Conservation (phyloP, 805 yeast genomes). For the Helenozyma baotianmanensis region DNA sequence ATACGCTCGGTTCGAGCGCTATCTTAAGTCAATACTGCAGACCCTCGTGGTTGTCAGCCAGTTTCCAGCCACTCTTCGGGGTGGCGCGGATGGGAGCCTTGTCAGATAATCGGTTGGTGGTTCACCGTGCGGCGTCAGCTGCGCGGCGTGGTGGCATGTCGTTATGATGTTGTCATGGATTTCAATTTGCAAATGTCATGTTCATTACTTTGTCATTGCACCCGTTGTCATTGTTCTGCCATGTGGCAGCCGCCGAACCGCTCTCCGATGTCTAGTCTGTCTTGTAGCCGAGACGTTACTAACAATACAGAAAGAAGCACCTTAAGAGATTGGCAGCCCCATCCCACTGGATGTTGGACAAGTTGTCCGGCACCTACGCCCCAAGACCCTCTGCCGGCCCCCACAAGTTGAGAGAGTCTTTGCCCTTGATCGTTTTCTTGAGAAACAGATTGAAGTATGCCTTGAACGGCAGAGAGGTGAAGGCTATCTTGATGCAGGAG, state of each 20-base stretch:
- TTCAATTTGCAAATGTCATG: no score
- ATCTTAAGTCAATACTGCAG: constrained; percentile 4
- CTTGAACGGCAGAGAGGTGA: constrained; percentile 97
- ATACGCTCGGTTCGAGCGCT: constrained; percentile 1
- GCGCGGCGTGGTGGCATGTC: no score
- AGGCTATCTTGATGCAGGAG: constrained; percentile 97
- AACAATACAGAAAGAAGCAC: constrained; percentile 81
- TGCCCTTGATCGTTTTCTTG: constrained; percentile 93
- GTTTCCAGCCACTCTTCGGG: constrained; percentile 19
- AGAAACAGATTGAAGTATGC: constrained; percentile 99
- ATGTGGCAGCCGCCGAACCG: no score
- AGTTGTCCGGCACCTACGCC: constrained; percentile 98
- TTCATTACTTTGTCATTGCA: no score
- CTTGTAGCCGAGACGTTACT: no score
- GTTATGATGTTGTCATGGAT: no score
- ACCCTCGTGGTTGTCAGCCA: constrained; percentile 12
- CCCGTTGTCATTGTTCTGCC: no score
- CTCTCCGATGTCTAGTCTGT: not conserved
- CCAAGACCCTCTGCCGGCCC: constrained; percentile 99
- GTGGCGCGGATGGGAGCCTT: constrained; percentile 45
- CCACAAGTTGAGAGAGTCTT: constrained; percentile 97
- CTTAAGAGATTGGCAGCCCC: constrained; percentile 99
- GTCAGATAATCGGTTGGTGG: constrained; percentile 37
- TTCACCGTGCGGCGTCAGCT: no score
- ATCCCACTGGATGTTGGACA: constrained; percentile 99